Percentiles rank a stretch among this genome's conserved stretches.
Conservation (phyloP, 2,329 filamentous ascomycete species). For the Dactylonectria macrodidyma region DNA sequence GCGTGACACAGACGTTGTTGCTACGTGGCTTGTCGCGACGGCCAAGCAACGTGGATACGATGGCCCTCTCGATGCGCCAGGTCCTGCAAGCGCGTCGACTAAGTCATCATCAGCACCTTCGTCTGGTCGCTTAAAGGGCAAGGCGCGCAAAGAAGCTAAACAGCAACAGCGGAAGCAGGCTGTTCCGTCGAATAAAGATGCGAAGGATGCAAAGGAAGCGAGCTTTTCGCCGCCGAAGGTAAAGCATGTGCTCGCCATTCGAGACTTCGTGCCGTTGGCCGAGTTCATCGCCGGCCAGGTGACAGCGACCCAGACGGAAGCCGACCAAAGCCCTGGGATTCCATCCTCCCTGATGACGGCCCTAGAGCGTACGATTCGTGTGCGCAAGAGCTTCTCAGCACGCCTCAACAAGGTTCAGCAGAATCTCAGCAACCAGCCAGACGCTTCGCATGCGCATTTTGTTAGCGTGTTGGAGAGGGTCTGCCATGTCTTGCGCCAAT, state of each 20-base stretch:
- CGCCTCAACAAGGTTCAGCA: background rate
- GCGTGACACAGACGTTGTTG: slow-evolving; percentile 8
- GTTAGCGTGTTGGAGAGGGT: slow-evolving; percentile 12
- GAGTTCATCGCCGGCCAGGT: slow-evolving; percentile 2
- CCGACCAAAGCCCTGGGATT: background rate
- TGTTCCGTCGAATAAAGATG: background rate
- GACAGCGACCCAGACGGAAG: background rate
- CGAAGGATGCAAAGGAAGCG: background rate
- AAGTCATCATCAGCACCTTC: background rate
- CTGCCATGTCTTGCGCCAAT: slow-evolving; percentile 5
- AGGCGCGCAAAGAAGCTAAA: background rate
- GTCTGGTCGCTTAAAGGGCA: background rate
- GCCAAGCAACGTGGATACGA: slow-evolving; percentile 15
- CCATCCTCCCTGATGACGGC: background rate
- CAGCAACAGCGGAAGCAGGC: background rate
- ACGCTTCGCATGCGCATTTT: slow-evolving; percentile 11
- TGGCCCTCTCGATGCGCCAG: background rate
- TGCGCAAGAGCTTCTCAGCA: slow-evolving; percentile 9
- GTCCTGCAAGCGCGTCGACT: background rate
- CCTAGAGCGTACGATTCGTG: background rate
- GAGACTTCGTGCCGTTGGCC: slow-evolving; percentile 16
- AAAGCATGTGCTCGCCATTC: slow-evolving; percentile 12
- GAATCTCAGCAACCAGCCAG: background rate
- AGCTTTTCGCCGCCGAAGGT: background rate
- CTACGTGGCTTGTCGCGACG: slow-evolving; percentile 6